Base-by-base conservation (phyloP, 1,284 basidiomycete species). In the Sporisorium reilianum region DNA sequence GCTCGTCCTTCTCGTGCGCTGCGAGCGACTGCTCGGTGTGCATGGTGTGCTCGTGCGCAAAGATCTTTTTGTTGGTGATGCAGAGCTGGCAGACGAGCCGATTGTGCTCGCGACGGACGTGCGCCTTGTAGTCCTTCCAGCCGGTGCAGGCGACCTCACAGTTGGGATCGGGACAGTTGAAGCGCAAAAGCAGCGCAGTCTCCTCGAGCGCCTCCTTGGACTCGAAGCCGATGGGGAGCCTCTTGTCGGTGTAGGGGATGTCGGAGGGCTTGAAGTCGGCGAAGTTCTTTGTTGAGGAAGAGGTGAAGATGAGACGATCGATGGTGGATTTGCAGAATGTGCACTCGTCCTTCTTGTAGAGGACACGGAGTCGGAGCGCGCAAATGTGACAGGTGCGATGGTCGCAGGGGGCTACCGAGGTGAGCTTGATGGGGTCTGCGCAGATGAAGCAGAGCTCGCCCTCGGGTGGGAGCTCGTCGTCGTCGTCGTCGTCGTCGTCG, bases 261-360 rank as follows among this genome's bases (percentile, higher is more conserved):
- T 83, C 79, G 32, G 64, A 48, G 1, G 78, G 79, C 30, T 59
- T 36, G 34, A 79, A 84, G 3, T 72, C 73, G 50, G 61, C 55
- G 46, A 77, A 83, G n/a, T 32, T 25, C 45, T 76, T 77, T 42
- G 67, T 68, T 12, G 90, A 85, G 1, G 92, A 92, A 6, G 87
- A 85, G 0, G 94, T 95, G 85, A 96, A 97, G 67, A 96, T 90
- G 26, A 97, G 89, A 1, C 89, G 89, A 1, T 89, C 88, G 86
- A 95, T 92, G 5, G 91, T 89, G 78, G 91, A 91, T 92, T 98
- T 99, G 89, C 97, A 99, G 85, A 97, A 97, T 2, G 95, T 94
- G 85, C 96, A 99, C 16, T 96, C 93, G 59, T 65, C 68, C 65
- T 83, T 83, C 69, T 98, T 98, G 88, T 98, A 99, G 62, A 99